These are phyloP conservation scores for Fusarium redolens DNA, from an alignment of 2,329 filamentous ascomycete genomes.

Conservation along the genomic window DNA sequence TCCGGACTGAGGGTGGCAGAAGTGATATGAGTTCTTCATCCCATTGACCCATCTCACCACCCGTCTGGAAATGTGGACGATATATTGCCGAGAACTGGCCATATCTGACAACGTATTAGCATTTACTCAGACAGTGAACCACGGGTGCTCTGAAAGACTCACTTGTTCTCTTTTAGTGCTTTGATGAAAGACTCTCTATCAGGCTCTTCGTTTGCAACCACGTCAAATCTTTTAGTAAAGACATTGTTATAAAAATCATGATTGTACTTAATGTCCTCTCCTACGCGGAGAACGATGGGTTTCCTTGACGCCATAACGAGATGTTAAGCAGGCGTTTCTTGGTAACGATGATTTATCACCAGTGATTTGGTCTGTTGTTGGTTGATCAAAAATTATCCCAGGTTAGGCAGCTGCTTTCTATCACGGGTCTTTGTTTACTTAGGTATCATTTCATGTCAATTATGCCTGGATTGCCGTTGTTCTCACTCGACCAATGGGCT, in stretches of 20 bases:
- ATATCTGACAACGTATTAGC: slow-evolving; percentile 21
- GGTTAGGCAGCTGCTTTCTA: not conserved
- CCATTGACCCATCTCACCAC: slow-evolving; percentile 73
- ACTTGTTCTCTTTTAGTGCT: slow-evolving; percentile 52
- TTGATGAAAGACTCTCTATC: slow-evolving; percentile 54
- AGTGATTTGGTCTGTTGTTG: no score
- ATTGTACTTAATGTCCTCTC: slow-evolving; percentile 61
- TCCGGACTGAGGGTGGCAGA: slow-evolving; percentile 63
- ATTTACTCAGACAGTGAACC: fast-evolving
- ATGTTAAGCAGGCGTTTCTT: not conserved
- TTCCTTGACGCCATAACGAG: slow-evolving; percentile 23
- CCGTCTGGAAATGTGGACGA: slow-evolving; percentile 69
- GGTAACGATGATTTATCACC: not conserved
- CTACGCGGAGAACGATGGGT: slow-evolving; percentile 46
- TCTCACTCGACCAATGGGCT: not conserved
- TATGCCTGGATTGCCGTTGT: fast-evolving
- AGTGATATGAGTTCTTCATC: slow-evolving; percentile 65
- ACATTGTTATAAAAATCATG: slow-evolving; percentile 53
- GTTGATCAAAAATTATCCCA: not conserved
- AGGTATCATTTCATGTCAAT: not conserved
- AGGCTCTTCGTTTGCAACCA: slow-evolving; percentile 52
- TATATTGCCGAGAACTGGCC: slow-evolving; percentile 56
- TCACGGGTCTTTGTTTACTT: not conserved
- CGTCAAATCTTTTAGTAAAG: slow-evolving; percentile 54
- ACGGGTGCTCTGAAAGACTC: fast-evolving